Conservation (phyloP, 1,139 yeast genomes). For the Hyphopichia buzzinii region DNA sequence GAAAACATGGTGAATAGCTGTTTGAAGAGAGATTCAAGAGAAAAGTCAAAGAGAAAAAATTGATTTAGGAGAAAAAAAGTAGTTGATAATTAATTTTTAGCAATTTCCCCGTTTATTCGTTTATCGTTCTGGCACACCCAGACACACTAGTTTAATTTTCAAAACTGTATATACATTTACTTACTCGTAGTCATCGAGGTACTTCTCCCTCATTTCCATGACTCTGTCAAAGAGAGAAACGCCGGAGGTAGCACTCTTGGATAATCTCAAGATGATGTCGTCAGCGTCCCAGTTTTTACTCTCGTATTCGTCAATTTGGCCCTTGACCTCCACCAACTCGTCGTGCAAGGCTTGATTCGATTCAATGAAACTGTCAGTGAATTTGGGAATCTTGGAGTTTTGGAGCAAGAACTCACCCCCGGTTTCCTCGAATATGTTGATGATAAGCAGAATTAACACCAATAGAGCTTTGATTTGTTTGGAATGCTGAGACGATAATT, state of each 20-base stretch:
- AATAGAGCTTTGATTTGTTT: conserved; percentile 25
- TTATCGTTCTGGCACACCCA: neutral
- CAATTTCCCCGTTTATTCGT: neutral
- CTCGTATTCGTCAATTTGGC: conserved; percentile 30
- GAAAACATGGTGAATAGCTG: conserved; percentile 9
- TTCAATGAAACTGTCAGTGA: conserved; percentile 23
- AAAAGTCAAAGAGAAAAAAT: neutral
- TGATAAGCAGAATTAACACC: conserved; percentile 26
- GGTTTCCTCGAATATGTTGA: conserved; percentile 31
- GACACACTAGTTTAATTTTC: neutral
- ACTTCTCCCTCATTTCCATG: conserved; percentile 26
- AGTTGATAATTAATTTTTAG: neutral
- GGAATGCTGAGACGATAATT: conserved; percentile 27
- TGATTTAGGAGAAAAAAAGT: too few species aligned
- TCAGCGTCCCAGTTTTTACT: conserved; percentile 39
- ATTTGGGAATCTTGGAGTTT: conserved; percentile 45
- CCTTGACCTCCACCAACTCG: conserved; percentile 20
- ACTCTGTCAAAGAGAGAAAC: conserved; percentile 22
- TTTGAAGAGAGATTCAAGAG: neutral
- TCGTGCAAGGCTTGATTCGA: conserved; percentile 21
- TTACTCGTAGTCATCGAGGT: conserved; percentile 27
- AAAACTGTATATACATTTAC: neutral
- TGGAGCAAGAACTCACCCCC: conserved; percentile 38
- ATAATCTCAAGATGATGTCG: conserved; percentile 39
- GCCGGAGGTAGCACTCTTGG: conserved; percentile 11